Percentiles rank a stretch among this genome's conserved stretches.
phyloP scores from a whole-genome alignment of 1,139 yeast species.

The Blastobotrys arbuscula region DNA sequence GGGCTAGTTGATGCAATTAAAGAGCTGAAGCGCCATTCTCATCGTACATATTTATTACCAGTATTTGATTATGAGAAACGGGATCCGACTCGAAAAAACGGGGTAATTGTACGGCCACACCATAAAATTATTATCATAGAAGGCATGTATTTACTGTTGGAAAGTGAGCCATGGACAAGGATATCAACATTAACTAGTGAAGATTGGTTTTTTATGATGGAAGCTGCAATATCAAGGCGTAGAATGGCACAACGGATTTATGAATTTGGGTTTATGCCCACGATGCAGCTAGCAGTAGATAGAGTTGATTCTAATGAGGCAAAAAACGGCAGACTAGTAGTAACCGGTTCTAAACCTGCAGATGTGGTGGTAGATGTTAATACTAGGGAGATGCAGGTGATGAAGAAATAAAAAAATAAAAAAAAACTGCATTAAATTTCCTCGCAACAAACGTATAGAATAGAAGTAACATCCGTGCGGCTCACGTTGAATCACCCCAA shows the following conservation, averaged over 20 bases:
- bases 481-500: no score
- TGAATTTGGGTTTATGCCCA: conserved; percentile 55
- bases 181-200: conserved; percentile 32
- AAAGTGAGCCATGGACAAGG: conserved; percentile 36
- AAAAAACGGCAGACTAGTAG: conserved; percentile 56
- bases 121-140: conserved; percentile 52
- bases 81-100: conserved; percentile 56
- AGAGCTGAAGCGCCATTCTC: conserved; percentile 19
- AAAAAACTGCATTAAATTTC: background rate
- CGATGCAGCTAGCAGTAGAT: conserved; percentile 52
- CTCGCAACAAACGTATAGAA: no score
- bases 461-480: no score
- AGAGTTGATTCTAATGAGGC: conserved; percentile 67
- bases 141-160: conserved; percentile 39
- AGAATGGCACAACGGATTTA: conserved; percentile 71
- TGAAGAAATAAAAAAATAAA: background rate
- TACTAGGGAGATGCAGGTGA: background rate
- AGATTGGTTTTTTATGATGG: conserved; percentile 39
- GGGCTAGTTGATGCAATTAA: conserved; percentile 39
- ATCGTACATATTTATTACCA: conserved; percentile 53
- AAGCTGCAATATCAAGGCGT: conserved; percentile 41
- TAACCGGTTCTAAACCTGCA: conserved; percentile 38
- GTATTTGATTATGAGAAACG: conserved; percentile 63
- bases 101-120: conserved; percentile 39
- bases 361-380: conserved; percentile 27